Percentiles rank a stretch among this genome's conserved stretches.
Conservation (phyloP, 2,329 filamentous ascomycete genomes). For the Verticillium klebahnii region DNA sequence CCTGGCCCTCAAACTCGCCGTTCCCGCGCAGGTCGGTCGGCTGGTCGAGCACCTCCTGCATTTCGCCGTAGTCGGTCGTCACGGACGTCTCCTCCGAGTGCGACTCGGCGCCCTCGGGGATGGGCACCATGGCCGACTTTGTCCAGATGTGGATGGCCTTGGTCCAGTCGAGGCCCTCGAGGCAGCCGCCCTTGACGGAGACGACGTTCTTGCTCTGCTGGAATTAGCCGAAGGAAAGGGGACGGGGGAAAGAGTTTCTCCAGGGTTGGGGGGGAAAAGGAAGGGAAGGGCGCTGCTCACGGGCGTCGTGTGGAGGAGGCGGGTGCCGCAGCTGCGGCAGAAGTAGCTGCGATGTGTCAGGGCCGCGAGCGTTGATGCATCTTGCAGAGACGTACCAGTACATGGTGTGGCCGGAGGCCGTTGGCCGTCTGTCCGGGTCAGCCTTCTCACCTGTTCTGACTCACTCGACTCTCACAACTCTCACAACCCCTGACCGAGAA, state of each 20-base stretch:
- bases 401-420: slow-evolving; percentile 49
- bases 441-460: background rate
- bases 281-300: slow-evolving; percentile 28
- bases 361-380: background rate
- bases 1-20: slow-evolving; percentile 15
- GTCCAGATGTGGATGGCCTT: slow-evolving; percentile 64
- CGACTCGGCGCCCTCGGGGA: slow-evolving; percentile 58
- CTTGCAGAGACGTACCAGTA: slow-evolving; percentile 42
- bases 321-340: slow-evolving; percentile 61
- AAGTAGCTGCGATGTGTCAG: slow-evolving; percentile 46
- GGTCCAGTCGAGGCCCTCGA: slow-evolving; percentile 58
- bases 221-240: background rate
- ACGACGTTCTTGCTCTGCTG: slow-evolving; percentile 53
- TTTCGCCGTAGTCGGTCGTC: slow-evolving; percentile 31
- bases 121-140: slow-evolving; percentile 62
- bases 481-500: background rate
- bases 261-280: background rate
- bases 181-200: slow-evolving; percentile 63
- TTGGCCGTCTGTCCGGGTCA: slow-evolving; percentile 43
- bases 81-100: slow-evolving; percentile 47
- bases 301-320: slow-evolving; percentile 57
- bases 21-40: slow-evolving; percentile 32
- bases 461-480: background rate
- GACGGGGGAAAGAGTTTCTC: background rate
- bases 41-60: slow-evolving; percentile 44